Evolutionary conservation across 768 basidiomycete genomes (phyloP).

Genomic region (Punctularia strigosozonata): DNA sequence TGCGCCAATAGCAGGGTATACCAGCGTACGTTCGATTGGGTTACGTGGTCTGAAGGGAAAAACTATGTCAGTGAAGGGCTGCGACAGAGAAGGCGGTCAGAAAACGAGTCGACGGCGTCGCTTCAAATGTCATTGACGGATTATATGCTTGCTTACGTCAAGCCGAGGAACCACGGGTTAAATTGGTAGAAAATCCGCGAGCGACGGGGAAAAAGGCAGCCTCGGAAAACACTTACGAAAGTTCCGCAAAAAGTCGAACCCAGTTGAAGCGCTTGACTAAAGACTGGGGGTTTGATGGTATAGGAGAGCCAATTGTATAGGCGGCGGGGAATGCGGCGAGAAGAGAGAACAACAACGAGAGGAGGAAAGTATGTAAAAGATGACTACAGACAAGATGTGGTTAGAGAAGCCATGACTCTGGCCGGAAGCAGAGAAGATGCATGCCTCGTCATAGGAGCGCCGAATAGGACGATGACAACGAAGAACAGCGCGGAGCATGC

Average conservation of each 20-base stretch:
- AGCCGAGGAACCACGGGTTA: too few species aligned
- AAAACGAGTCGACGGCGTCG: background rate
- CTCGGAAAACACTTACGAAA: slow-evolving; percentile 45
- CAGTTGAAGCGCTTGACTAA: slow-evolving; percentile 53
- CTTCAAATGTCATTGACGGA: slow-evolving; percentile 2
- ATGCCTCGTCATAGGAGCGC: slow-evolving; percentile 59
- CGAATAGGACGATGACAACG: slow-evolving; percentile 49
- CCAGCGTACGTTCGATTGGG: slow-evolving; percentile 64
- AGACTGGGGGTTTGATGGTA: slow-evolving; percentile 28
- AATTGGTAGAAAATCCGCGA: background rate
- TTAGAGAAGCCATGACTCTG: slow-evolving; percentile 2
- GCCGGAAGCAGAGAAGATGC: slow-evolving; percentile 6
- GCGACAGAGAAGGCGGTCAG: background rate
- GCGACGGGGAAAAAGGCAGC: background rate
- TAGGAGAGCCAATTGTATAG: slow-evolving; percentile 45
- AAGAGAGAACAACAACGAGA: slow-evolving; percentile 58
- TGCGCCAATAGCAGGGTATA: slow-evolving; percentile 70
- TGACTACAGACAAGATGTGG: slow-evolving; percentile 11
- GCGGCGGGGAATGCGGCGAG: slow-evolving; percentile 57
- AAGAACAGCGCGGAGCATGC: slow-evolving; percentile 36
- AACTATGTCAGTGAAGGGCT: slow-evolving; percentile 2
- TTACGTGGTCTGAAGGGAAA: slow-evolving; percentile 32
- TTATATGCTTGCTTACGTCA: too few species aligned
- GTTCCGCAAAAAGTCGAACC: slow-evolving; percentile 71
- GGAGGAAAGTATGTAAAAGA: slow-evolving; percentile 46